Evolutionary conservation across 2,329 filamentous ascomycete species (phyloP).

Genomic region (Fusarium sp.): DNA sequence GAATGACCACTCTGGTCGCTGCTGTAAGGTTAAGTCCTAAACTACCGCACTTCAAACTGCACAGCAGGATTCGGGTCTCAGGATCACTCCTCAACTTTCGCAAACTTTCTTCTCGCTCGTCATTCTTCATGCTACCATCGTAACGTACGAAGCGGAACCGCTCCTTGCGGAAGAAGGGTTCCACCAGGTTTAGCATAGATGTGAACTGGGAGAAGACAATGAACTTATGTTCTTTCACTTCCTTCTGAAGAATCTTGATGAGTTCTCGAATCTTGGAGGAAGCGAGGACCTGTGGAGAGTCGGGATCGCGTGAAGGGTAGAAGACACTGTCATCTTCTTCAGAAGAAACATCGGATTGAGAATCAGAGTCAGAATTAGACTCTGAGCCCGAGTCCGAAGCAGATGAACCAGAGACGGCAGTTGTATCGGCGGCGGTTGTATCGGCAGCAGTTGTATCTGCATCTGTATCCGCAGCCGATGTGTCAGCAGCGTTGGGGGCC

Average conservation of each 20-base stretch:
- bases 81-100: constrained; percentile 79
- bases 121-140: constrained; percentile 94
- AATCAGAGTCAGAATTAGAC: constrained; percentile 42
- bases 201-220: constrained; percentile 99
- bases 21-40: constrained; percentile 94
- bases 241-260: constrained; percentile 80
- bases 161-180: constrained; percentile 84
- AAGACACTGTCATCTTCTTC: constrained; percentile 53
- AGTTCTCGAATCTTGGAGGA: constrained; percentile 95
- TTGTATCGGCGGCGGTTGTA: constrained; percentile 27
- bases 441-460: constrained; percentile 27
- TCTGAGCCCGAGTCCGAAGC: constrained; percentile 26
- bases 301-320: constrained; percentile 41
- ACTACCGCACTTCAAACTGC: constrained; percentile 92
- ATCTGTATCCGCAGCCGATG: constrained; percentile 17
- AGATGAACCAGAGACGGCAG: constrained; percentile 26
- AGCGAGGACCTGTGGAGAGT: constrained; percentile 61
- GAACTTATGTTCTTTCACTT: constrained; percentile 88
- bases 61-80: constrained; percentile 84
- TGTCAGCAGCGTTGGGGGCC: constrained; percentile 29
- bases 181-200: constrained; percentile 95
- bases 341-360: constrained; percentile 41
- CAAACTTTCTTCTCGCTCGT: constrained; percentile 88
- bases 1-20: constrained; percentile 89
- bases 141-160: constrained; percentile 87